phyloP scores from a whole-genome alignment of 805 yeast species.

The Monosporozyma solicola region DNA sequence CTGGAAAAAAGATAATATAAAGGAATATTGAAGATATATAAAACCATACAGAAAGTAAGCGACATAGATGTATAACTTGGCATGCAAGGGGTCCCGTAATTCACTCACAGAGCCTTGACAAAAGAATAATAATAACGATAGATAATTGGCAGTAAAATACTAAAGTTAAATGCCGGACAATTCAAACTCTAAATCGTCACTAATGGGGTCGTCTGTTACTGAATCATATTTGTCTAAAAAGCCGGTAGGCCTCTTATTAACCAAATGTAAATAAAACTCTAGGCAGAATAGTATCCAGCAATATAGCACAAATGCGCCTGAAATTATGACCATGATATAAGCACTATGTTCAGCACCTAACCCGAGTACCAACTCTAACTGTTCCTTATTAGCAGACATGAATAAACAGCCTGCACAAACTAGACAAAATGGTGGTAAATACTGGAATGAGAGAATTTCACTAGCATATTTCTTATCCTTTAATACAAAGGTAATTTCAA shows the following conservation, averaged over 20 bases:
- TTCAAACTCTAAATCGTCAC: background rate
- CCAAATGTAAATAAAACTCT: slow-evolving; percentile 46
- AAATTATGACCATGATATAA: slow-evolving; percentile 59
- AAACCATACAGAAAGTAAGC: background rate
- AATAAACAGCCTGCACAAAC: slow-evolving; percentile 72
- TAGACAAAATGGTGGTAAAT: slow-evolving; percentile 74
- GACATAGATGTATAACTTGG: background rate
- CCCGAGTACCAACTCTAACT: slow-evolving; percentile 56
- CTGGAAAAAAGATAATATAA: background rate
- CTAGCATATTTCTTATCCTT: slow-evolving; percentile 47
- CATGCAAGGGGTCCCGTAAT: background rate
- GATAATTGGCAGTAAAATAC: background rate
- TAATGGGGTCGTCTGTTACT: background rate
- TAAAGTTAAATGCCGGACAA: background rate
- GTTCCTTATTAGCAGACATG: slow-evolving; percentile 93
- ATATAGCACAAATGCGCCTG: slow-evolving; percentile 65
- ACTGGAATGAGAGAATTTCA: slow-evolving; percentile 63
- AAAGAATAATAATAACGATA: background rate
- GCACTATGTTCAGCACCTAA: slow-evolving; percentile 81
- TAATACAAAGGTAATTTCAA: slow-evolving; percentile 73
- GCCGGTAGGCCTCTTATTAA: slow-evolving; percentile 7
- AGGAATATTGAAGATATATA: background rate
- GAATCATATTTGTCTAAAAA: slow-evolving; percentile 9
- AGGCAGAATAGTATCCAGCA: slow-evolving; percentile 57
- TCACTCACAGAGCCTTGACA: background rate